Base-by-base conservation (phyloP, 257 asterid species). In the Dorcoceras hygrometricum region DNA sequence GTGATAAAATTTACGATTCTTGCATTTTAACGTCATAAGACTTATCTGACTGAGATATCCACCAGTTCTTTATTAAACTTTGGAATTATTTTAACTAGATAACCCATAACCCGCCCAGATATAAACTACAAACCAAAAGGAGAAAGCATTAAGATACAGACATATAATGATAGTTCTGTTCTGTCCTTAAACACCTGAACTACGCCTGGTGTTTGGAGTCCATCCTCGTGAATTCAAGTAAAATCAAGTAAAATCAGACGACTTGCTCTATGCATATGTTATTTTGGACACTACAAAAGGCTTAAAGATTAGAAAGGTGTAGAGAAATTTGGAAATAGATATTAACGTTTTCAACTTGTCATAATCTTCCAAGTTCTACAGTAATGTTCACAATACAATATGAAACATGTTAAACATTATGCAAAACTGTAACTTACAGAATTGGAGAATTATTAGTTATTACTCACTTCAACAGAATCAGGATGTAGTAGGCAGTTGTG, bases 401-500 rank as follows among this genome's bases (percentile, higher is more conserved):
- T 28, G 69, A 57, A 50, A 1, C 59, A 55, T 54, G 63, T 39
- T 57, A 20, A 22, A 28, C 28, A 57, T 50, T 70, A 50, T 55
- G 50, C 11, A 51, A 28, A 65, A 71, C 62, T 43, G 51, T 62
- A 27, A 66, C 29, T 70, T 56, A 32, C 59, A 22, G 18, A 56
- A 31, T 23, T 4, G 0, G 58, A 50, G 63, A 66, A 56, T 18
- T n/a, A n/a, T n/a, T n/a, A n/a, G n/a, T n/a, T 70, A 58, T 36
- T 43, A 39, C 77, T 23, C 81, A 94, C 99, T 78, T 94, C 96
- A 71, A 94, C 69, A 62, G 89, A 88, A 81, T 90, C 99, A 75
- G 99, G 96, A 80, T 94, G 96, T 34, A 90, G 71, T 67, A 78
- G 88, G 79, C 99, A 90, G 81, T 84, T 75, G 72, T 78, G 67